Evolutionary conservation across 2,329 filamentous ascomycete species (phyloP).

Genomic region (Fusarium verticillioides): DNA sequence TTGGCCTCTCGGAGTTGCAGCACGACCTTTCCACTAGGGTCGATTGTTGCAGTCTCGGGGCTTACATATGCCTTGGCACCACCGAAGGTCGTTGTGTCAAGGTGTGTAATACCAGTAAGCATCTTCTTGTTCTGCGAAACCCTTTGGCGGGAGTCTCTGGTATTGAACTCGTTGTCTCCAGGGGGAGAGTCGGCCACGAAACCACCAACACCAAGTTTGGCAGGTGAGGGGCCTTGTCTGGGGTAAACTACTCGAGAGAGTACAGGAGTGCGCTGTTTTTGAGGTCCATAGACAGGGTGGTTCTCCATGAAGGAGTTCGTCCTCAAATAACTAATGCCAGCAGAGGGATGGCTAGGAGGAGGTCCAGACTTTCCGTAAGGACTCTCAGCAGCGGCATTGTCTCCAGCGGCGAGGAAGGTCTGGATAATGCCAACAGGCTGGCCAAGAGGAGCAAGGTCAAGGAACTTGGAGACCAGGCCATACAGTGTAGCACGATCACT

Average conservation of each 20-base stretch:
- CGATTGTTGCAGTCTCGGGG: conserved; percentile 56
- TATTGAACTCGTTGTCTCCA: conserved; percentile 58
- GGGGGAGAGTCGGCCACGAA: conserved; percentile 59
- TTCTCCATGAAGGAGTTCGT: conserved; percentile 66
- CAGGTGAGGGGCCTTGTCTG: conserved; percentile 46
- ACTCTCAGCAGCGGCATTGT: conserved; percentile 45
- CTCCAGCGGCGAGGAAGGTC: conserved; percentile 40
- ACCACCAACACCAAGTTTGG: conserved; percentile 65
- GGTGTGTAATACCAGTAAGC: conserved; percentile 51
- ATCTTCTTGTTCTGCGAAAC: conserved; percentile 38
- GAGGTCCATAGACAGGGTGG: conserved; percentile 70
- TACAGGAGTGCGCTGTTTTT: conserved; percentile 60
- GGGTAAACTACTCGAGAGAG: conserved; percentile 63
- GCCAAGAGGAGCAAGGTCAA: conserved; percentile 68
- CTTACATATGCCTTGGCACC: conserved; percentile 66
- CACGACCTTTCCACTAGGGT: conserved; percentile 62
- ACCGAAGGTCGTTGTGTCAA: conserved; percentile 61
- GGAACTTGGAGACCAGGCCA: conserved; percentile 66
- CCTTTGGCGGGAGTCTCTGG: conserved; percentile 33
- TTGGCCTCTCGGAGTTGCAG: conserved; percentile 56
- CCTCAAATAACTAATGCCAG: conserved; percentile 70
- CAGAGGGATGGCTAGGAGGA: conserved; percentile 71
- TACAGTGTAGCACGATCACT: conserved; percentile 62
- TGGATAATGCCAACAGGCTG: conserved; percentile 45
- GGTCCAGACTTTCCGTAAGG: conserved; percentile 66